These are phyloP conservation scores for Corylus avellana DNA, from an alignment of 306 rosid genomes.

Conservation along the genomic window DNA sequence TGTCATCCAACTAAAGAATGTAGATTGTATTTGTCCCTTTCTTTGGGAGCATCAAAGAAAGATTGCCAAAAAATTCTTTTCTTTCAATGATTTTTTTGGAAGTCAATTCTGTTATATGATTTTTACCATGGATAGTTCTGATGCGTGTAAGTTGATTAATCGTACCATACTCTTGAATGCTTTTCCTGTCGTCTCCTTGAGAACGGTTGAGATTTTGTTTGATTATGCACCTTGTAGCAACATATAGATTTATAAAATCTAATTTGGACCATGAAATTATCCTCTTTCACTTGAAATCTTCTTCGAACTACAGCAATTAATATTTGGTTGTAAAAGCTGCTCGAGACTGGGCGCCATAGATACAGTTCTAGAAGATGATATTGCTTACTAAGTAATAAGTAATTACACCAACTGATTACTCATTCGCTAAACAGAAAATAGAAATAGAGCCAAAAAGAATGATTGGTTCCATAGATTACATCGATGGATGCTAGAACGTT, in stretches of 20 bases:
- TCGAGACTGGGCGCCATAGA: too few relatives aligned
- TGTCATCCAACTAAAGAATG: conserved; percentile 40
- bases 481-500: conserved; percentile 21
- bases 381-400: background rate
- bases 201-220: too few relatives aligned
- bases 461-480: conserved; percentile 37
- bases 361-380: background rate
- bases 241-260: too few relatives aligned
- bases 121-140: background rate
- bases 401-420: conserved; percentile 11
- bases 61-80: background rate
- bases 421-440: background rate
- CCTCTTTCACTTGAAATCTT: too few relatives aligned
- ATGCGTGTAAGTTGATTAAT: background rate
- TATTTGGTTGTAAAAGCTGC: background rate
- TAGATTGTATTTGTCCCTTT: conserved; percentile 9
- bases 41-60: conserved; percentile 1
- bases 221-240: too few relatives aligned
- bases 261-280: too few relatives aligned
- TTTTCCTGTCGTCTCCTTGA: background rate
- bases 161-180: background rate
- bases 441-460: conserved; percentile 14
- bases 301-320: background rate
- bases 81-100: background rate
- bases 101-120: background rate